phyloP scores from a whole-genome alignment of 2,329 filamentous ascomycete genomes.

The Fusarium tuaranense region DNA sequence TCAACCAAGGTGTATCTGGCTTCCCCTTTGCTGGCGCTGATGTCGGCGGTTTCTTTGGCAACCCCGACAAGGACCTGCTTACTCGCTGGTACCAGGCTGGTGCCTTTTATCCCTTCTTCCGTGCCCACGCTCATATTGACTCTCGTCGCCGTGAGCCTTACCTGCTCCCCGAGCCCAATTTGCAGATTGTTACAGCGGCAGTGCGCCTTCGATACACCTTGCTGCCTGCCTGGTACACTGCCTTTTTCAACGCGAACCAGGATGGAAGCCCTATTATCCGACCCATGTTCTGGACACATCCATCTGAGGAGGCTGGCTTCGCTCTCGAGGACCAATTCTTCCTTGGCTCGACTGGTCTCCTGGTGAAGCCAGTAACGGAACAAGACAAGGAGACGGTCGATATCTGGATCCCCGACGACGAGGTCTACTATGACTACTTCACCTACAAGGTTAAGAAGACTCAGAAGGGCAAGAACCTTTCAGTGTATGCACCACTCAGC shows the following conservation, averaged over 20 bases:
- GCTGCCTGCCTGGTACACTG: slow-evolving; percentile 95
- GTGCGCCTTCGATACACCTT: slow-evolving; percentile 90
- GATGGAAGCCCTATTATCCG: slow-evolving; percentile 89
- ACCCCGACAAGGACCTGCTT: slow-evolving; percentile 91
- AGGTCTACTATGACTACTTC: slow-evolving; percentile 96
- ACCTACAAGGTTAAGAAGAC: slow-evolving; percentile 81
- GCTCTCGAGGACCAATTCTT: slow-evolving; percentile 94
- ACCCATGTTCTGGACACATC: slow-evolving; percentile 94
- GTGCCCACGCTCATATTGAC: slow-evolving; percentile 96
- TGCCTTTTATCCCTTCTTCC: slow-evolving; percentile 98
- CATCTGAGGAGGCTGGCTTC: slow-evolving; percentile 87
- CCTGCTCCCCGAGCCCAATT: slow-evolving; percentile 85
- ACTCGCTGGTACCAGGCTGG: slow-evolving; percentile 97
- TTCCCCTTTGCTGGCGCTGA: slow-evolving; percentile 96
- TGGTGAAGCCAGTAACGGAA: slow-evolving; percentile 90
- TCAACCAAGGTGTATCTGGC: slow-evolving; percentile 92
- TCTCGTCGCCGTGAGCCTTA: slow-evolving; percentile 95
- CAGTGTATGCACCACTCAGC: slow-evolving; percentile 82
- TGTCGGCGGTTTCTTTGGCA: slow-evolving; percentile 97
- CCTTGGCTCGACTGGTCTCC: slow-evolving; percentile 85
- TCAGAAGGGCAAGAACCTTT: slow-evolving; percentile 76
- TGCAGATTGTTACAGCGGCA: slow-evolving; percentile 86
- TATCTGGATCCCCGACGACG: slow-evolving; percentile 89
- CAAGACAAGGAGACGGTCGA: slow-evolving; percentile 79
- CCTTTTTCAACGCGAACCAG: slow-evolving; percentile 88